A percentile compares a stretch with the other conserved stretches of the same genome.
Evolutionary conservation across 2,329 filamentous ascomycete species (phyloP).

Genomic region (Exophiala bonariae): DNA sequence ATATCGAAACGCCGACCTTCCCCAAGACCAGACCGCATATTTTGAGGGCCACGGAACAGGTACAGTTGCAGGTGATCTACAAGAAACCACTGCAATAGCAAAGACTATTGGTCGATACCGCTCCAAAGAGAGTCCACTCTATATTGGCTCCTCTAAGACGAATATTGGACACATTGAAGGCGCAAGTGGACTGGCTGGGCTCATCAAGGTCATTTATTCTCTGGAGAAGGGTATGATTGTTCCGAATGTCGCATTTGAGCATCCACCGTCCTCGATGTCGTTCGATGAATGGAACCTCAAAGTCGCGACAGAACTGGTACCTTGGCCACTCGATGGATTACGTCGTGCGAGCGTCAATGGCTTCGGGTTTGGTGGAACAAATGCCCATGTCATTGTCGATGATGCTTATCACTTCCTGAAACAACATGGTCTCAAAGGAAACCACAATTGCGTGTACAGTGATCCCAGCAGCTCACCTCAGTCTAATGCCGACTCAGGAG

Average conservation of each 20-base stretch:
- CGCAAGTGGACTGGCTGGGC: conserved; percentile 12
- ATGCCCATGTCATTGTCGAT: conserved; percentile 24
- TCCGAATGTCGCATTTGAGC: conserved; percentile 24
- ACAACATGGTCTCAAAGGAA: conserved; percentile 2
- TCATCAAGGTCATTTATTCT: conserved; percentile 16
- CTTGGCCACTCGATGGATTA: conserved; percentile 12
- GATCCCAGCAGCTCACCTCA: not conserved
- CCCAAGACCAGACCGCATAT: conserved; percentile 32
- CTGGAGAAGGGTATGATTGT: conserved; percentile 15
- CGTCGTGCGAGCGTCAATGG: conserved; percentile 21
- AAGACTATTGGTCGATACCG: conserved; percentile 1
- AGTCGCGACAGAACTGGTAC: conserved; percentile 4
- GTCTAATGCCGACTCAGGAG: conserved; percentile 1
- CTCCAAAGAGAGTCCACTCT: not conserved
- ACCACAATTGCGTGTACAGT: conserved; percentile 5
- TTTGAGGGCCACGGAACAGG: conserved; percentile 43
- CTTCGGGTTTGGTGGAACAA: conserved; percentile 26
- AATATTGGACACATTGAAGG: conserved; percentile 17
- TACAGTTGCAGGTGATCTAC: conserved; percentile 34
- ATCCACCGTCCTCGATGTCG: not conserved
- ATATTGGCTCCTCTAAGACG: conserved; percentile 13
- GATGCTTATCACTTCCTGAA: conserved; percentile 17
- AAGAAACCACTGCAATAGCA: conserved; percentile 3
- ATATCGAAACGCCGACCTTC: conserved; percentile 40
- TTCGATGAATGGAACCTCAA: conserved; percentile 9